phyloP scores from a whole-genome alignment of 306 rosid species.

The Lathyrus sativus region DNA sequence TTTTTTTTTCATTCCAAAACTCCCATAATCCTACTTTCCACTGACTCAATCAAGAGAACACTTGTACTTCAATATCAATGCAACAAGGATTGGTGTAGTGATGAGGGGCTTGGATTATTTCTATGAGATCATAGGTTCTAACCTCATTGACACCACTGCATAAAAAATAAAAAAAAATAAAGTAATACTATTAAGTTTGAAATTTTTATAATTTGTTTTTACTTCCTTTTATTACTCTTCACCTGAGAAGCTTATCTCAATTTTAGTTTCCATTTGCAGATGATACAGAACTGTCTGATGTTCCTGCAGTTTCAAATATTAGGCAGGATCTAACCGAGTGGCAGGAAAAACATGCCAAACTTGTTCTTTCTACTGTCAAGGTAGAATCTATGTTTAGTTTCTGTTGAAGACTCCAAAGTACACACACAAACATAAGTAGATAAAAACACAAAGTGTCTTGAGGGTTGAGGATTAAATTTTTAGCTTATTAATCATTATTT shows the following conservation, averaged over 20 bases:
- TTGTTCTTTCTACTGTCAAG: conserved; percentile 67
- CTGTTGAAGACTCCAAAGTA: background rate
- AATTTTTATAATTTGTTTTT: background rate
- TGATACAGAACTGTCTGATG: conserved; percentile 53
- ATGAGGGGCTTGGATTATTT: no score
- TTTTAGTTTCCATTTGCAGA: conserved; percentile 49
- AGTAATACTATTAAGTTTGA: background rate
- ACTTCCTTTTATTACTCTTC: conserved; percentile 14
- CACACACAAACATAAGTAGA: background rate
- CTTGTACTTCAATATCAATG: conserved; percentile 4
- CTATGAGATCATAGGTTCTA: no score
- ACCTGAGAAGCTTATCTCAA: conserved; percentile 18
- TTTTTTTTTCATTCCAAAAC: conserved; percentile 10
- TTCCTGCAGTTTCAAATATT: conserved; percentile 61
- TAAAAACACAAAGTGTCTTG: background rate
- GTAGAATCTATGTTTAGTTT: conserved; percentile 38
- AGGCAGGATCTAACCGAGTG: conserved; percentile 73
- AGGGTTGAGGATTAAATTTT: background rate
- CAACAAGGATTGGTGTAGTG: background rate
- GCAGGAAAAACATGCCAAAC: conserved; percentile 73
- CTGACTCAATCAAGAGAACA: background rate
- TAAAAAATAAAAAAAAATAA: background rate
- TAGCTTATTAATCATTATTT: conserved; percentile 3
- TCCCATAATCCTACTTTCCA: background rate
- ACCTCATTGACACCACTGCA: background rate